These are phyloP conservation scores for Craspedostauros australis DNA, from an alignment of 108 stramenopile genomes.

Conservation along the genomic window DNA sequence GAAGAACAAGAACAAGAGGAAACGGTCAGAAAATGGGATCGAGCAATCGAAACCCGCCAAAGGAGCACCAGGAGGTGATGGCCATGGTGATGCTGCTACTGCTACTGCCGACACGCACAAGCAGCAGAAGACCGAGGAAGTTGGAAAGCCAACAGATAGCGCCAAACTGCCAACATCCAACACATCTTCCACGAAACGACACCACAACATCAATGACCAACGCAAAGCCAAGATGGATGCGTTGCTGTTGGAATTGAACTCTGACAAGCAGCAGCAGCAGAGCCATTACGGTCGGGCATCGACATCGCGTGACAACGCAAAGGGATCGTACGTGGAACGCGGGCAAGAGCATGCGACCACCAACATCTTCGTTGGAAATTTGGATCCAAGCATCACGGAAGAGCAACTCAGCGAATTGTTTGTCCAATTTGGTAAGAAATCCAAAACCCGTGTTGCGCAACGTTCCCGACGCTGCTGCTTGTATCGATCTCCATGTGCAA, in stretches of 20 bases:
- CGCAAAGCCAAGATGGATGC: conserved; percentile 81
- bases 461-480: too few species aligned
- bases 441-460: too few species aligned
- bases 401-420: conserved; percentile 53
- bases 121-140: not conserved
- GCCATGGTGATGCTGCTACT: not conserved
- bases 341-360: conserved; percentile 74
- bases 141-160: not conserved
- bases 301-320: conserved; percentile 30
- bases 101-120: too few species aligned
- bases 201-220: conserved; percentile 34
- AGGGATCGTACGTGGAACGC: conserved; percentile 71
- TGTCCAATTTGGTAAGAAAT: not conserved
- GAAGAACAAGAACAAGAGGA: not conserved
- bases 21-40: not conserved
- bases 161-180: conserved; percentile 8
- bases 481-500: too few species aligned
- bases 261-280: conserved; percentile 25
- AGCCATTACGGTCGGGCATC: not conserved
- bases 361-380: conserved; percentile 85
- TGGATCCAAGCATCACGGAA: conserved; percentile 82
- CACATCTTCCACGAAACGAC: conserved; percentile 57
- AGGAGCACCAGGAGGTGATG: too few species aligned
- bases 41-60: not conserved
- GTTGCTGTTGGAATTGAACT: conserved; percentile 56